phyloP scores from a whole-genome alignment of 345 rosid species.

The Heritiera fomes region DNA sequence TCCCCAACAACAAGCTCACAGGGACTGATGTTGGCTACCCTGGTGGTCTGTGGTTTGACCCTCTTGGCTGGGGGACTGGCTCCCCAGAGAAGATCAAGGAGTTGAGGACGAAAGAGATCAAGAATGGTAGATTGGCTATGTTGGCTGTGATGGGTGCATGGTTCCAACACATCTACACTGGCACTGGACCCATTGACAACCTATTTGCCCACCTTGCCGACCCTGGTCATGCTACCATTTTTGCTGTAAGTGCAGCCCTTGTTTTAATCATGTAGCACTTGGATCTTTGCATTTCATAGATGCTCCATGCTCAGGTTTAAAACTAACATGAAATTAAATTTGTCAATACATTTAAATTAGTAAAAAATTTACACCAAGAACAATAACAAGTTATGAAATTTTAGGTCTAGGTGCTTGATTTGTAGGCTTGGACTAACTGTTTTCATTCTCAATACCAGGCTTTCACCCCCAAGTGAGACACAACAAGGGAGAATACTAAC shows the following conservation, averaged over 20 bases:
- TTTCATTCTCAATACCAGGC: slow-evolving; percentile 49
- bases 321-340: no score
- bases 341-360: no score
- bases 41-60: slow-evolving; percentile 99
- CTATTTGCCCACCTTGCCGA: slow-evolving; percentile 96
- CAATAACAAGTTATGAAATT: no score
- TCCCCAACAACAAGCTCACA: slow-evolving; percentile 96
- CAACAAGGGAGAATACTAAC: background rate
- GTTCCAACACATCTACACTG: slow-evolving; percentile 98
- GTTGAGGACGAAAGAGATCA: slow-evolving; percentile 91
- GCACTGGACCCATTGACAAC: slow-evolving; percentile 97
- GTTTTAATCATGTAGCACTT: background rate
- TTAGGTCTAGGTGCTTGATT: background rate
- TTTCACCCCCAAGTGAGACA: slow-evolving; percentile 79
- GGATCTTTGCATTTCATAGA: background rate
- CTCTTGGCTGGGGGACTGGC: slow-evolving; percentile 90
- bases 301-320: no score
- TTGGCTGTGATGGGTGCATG: slow-evolving; percentile 99
- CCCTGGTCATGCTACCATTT: slow-evolving; percentile 94
- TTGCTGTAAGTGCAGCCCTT: slow-evolving; percentile 60
- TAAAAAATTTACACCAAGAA: no score
- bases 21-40: slow-evolving; percentile 99
- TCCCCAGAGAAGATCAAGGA: slow-evolving; percentile 86
- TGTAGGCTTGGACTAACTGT: background rate
- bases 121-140: slow-evolving; percentile 96